These are phyloP conservation scores for Aspergillus sclerotiicarbonarius DNA, from an alignment of 495 filamentous ascomycete genomes.

Conservation along the genomic window DNA sequence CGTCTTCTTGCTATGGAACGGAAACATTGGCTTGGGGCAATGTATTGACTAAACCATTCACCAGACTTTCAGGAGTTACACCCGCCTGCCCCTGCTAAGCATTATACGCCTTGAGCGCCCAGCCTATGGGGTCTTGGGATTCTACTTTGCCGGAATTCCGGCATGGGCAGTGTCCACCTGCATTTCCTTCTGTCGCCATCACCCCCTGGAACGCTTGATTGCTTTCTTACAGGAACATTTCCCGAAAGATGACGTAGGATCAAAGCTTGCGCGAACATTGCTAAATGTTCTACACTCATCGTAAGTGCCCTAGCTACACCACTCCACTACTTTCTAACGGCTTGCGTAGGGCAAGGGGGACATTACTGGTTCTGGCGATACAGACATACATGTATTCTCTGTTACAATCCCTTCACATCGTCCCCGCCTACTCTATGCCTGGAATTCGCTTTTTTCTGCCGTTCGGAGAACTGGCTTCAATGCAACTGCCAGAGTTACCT, in stretches of 20 bases:
- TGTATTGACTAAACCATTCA: slow-evolving; percentile 7
- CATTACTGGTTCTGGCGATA: slow-evolving; percentile 39
- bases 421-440: slow-evolving; percentile 35
- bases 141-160: slow-evolving; percentile 47
- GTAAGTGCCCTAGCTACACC: slow-evolving; percentile 23
- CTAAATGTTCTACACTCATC: slow-evolving; percentile 34
- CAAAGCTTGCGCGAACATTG: slow-evolving; percentile 27
- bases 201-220: slow-evolving; percentile 38
- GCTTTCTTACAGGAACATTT: slow-evolving; percentile 27
- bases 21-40: not conserved
- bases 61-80: slow-evolving; percentile 48
- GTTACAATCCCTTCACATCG: slow-evolving; percentile 47
- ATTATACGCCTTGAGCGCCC: slow-evolving; percentile 40
- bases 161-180: slow-evolving; percentile 42
- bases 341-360: slow-evolving; percentile 31
- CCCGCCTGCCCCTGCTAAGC: slow-evolving; percentile 35
- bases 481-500: slow-evolving; percentile 35
- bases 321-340: slow-evolving; percentile 14
- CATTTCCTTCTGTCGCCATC: slow-evolving; percentile 41
- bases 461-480: slow-evolving; percentile 33
- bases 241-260: slow-evolving; percentile 23
- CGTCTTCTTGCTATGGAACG: slow-evolving; percentile 4
- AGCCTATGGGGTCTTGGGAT: slow-evolving; percentile 31
- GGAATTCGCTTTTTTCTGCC: slow-evolving; percentile 32
- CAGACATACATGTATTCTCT: slow-evolving; percentile 49